Base-by-base conservation (phyloP, 2,329 filamentous ascomycete genomes). In the Ophiostoma australiae region DNA sequence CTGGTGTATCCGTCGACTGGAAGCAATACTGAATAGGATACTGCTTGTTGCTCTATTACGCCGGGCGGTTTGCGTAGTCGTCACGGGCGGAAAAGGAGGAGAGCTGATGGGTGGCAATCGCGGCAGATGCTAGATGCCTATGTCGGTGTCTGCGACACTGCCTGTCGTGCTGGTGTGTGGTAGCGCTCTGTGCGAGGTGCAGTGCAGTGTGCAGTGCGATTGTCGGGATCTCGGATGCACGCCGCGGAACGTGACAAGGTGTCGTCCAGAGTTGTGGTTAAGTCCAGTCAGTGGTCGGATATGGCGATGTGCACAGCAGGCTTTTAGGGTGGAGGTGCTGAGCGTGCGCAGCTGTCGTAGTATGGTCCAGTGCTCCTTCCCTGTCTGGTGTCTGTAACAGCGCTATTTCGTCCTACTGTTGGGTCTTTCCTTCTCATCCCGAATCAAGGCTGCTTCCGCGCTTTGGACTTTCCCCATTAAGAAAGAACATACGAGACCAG, bases 141-240 rank as follows among this genome's bases (percentile, higher is more conserved):
- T 41, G 33, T n/a, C 35, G 35, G 63, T 66, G 63, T 41, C 2
- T 39, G 17, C 11, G 35, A 7, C 15, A 20, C 23, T 15, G 20
- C 10, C 61, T 31, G 55, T 6, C 27, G 27, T 48, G 17, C 5
- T 48, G 37, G n/a, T 33, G 23, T 23, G 6, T 37, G 58, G 61
- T n/a, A n/a, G 33, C 61, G 61, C 61, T 65, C 7, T 65, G 61
- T 65, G 61, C 17, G 61, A 65, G 58, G 58, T 65, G 61, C 61
- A 37, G 33, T 17, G 33, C 39, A 65, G 69, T 61, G 69, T 48
- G 63, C 55, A 48, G 63, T 70, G 69, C 61, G 67, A 70, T 70
- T n/a, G 69, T 48, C 69, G 52, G 63, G 63, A 65, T 48, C 63
- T 48, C n/a, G 61, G 63, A 61, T 67, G 63, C 69, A 70, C 39